Base-by-base conservation (phyloP, 768 basidiomycete species). In the Lactifluus volemus region DNA sequence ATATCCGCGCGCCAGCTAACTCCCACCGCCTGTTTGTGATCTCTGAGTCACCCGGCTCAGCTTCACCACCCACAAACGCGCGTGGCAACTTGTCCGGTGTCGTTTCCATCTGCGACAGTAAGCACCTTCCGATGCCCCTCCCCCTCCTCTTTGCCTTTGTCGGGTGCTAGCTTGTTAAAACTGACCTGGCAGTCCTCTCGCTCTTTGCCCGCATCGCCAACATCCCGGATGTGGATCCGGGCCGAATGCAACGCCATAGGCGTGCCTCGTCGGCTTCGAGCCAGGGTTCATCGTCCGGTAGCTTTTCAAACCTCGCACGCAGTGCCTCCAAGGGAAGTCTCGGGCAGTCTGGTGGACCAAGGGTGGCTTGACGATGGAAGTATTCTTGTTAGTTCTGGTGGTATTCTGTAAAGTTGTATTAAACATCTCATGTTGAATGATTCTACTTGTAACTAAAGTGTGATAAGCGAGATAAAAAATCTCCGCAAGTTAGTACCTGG, bases 21-120 rank as follows among this genome's bases (percentile, higher is more conserved):
- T 77, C 90, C 0, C 89, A 91, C 68, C 81, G 90, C 32, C 77
- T 92, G 11, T 92, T 92, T 68, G 82, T 92, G 21, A 86, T 84
- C 2, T 80, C 81, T 55, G 88, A 91, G 54, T 76, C 80, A 8
- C 63, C 73, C 1, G 73, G 74, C 52, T 73, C 81, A 15, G 73
- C 79, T 2, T 83, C 85, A 1, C 81, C 83, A 2, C 67, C 79
- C 10, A 63, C 77, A 58, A 72, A 79, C 25, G 70, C 80, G 47
- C 67, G 73, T 58, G 78, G 79, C 47, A 80, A 79, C 65, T 76
- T 88, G 7, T 83, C 79, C 8, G 90, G 90, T 14, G 80, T 92
- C n/a, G 85, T 91, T 10, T 91, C 90, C 14, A 80, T 88, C 60
- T 88, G 89, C 25, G 90, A 92, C 68, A 84, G 90, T 92, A 67